A percentile compares a stretch with the other conserved stretches of the same genome.
Evolutionary conservation across 2,329 filamentous ascomycete species (phyloP).

Genomic region (Colletotrichum nymphaeae): DNA sequence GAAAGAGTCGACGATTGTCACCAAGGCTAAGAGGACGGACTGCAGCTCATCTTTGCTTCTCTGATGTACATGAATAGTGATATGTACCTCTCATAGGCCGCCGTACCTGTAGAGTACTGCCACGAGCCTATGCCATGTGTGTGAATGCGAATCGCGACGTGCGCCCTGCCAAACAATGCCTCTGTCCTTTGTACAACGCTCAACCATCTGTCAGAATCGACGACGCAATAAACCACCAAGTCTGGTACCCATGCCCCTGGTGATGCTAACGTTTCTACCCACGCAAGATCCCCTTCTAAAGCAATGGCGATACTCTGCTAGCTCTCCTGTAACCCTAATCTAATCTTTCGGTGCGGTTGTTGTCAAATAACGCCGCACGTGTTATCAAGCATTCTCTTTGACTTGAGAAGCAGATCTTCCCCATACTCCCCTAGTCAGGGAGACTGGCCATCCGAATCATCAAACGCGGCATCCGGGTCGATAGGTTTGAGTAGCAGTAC

Average conservation of each 20-base stretch:
- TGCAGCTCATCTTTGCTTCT: neutral
- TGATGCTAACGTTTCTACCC: neutral
- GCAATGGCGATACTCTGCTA: neutral
- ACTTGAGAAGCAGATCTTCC: neutral
- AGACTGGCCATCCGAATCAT: slow-evolving; percentile 47
- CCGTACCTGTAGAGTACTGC: neutral
- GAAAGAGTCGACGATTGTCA: neutral
- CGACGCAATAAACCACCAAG: neutral
- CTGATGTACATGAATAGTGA: neutral
- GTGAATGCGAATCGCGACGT: neutral
- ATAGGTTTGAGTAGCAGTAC: slow-evolving; percentile 79
- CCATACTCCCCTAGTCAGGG: slow-evolving; percentile 3
- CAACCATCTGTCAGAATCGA: neutral
- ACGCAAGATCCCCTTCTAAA: neutral
- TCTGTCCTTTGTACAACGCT: slow-evolving; percentile 2
- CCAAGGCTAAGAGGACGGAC: neutral
- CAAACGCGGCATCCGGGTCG: slow-evolving; percentile 52
- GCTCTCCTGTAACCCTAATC: neutral
- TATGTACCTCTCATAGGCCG: neutral
- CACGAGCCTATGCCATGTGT: neutral
- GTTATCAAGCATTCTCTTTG: neutral
- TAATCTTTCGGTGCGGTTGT: neutral
- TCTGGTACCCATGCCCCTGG: neutral
- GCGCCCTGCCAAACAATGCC: neutral
- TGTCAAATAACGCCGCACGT: neutral